These are phyloP conservation scores for Phytophthora kernoviae DNA, from an alignment of 352 stramenopile species.

Conservation along the genomic window DNA sequence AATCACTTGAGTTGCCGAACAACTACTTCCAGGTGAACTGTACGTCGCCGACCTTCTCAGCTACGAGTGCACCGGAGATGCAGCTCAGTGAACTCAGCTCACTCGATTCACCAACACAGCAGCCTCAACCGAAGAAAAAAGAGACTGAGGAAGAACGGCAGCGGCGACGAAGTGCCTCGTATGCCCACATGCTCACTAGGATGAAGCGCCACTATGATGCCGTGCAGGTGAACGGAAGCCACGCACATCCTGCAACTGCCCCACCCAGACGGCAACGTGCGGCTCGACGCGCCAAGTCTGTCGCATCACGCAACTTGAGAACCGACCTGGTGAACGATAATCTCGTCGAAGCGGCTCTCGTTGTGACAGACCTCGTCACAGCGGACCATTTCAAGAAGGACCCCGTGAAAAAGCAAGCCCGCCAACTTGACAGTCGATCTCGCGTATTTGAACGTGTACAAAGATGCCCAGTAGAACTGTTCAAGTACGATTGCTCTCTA, in stretches of 20 bases:
- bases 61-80: slow-evolving; percentile 5
- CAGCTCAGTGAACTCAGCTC: slow-evolving; percentile 11
- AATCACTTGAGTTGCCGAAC: slow-evolving; percentile 19
- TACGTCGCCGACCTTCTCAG: slow-evolving; percentile 19
- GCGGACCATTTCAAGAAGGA: not conserved
- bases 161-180: slow-evolving; percentile 23
- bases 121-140: slow-evolving; percentile 9
- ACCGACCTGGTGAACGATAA: not conserved
- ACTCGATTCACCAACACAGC: slow-evolving; percentile 11
- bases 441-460: slow-evolving; percentile 31
- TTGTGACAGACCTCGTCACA: not conserved
- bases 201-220: slow-evolving; percentile 35
- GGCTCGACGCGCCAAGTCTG: slow-evolving; percentile 23
- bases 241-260: slow-evolving; percentile 16
- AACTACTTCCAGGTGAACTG: slow-evolving; percentile 36
- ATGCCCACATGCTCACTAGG: slow-evolving; percentile 30
- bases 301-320: slow-evolving; percentile 2
- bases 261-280: slow-evolving; percentile 26
- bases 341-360: not conserved
- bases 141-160: slow-evolving; percentile 37
- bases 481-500: not conserved
- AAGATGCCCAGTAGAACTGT: slow-evolving; percentile 15
- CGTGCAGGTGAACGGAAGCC: slow-evolving; percentile 27
- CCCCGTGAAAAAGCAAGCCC: slow-evolving; percentile 3
- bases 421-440: slow-evolving; percentile 23